These are phyloP conservation scores for Saccharomycopsis sp. DNA, from an alignment of 805 yeast species.

Conservation along the genomic window DNA sequence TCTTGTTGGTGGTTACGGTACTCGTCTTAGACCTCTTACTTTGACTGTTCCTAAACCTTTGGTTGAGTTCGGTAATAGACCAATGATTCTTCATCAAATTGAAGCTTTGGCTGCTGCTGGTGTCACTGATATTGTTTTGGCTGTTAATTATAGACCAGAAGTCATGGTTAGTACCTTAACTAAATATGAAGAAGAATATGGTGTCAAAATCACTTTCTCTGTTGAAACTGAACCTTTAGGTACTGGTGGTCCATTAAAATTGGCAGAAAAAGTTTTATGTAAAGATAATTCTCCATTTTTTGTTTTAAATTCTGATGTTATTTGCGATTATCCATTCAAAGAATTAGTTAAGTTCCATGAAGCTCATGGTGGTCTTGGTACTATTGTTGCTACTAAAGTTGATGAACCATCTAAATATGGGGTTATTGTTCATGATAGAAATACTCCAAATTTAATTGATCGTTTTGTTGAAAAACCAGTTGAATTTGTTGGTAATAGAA, in stretches of 20 bases:
- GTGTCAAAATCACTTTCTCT: constrained; percentile 90
- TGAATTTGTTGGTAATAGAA: constrained; percentile 99
- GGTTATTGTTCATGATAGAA: constrained; percentile 96
- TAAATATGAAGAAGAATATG: constrained; percentile 90
- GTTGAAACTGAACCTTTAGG: constrained; percentile 99
- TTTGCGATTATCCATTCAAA: constrained; percentile 95
- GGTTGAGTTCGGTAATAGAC: constrained; percentile 97
- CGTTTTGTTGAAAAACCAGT: constrained; percentile 99
- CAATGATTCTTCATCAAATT: constrained; percentile 97
- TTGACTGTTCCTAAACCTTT: constrained; percentile 92
- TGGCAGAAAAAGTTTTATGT: constrained; percentile 87
- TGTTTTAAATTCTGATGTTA: constrained; percentile 95
- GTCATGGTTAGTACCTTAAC: constrained; percentile 94
- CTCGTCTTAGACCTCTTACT: constrained; percentile 98
- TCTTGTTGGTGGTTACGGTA: constrained; percentile 99
- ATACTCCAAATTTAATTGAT: constrained; percentile 90
- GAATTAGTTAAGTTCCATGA: constrained; percentile 90
- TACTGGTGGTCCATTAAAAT: constrained; percentile 97
- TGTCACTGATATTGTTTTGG: constrained; percentile 95
- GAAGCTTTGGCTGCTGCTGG: constrained; percentile 98
- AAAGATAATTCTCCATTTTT: constrained; percentile 96
- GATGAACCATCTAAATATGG: constrained; percentile 99
- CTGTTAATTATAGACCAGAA: constrained; percentile 99
- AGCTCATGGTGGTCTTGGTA: constrained; percentile 95
- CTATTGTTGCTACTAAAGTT: constrained; percentile 98